A percentile compares a stretch with the other conserved stretches of the same genome.
Conservation (phyloP, 2,329 filamentous ascomycete genomes). For the Xylariaceae sp. region DNA sequence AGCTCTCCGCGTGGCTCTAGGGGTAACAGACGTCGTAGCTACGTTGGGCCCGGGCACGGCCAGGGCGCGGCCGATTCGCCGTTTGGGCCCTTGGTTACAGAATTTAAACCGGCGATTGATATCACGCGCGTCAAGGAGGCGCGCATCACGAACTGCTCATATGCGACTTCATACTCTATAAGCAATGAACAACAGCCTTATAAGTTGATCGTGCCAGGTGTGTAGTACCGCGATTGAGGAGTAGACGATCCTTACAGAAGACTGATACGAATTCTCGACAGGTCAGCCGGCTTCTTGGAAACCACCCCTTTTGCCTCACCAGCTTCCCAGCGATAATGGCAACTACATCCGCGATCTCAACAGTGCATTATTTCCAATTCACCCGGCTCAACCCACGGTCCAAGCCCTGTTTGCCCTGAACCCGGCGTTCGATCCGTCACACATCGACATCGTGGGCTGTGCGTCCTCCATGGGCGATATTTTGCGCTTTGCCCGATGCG, state of each 20-base stretch:
- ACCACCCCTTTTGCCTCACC: slow-evolving; percentile 20
- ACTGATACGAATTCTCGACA: slow-evolving; percentile 14
- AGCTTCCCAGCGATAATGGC: slow-evolving; percentile 19
- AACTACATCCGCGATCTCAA: slow-evolving; percentile 25
- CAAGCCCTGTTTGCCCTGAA: slow-evolving; percentile 23
- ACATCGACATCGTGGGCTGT: slow-evolving; percentile 24
- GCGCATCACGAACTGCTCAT: slow-evolving; percentile 22
- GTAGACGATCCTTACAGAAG: neutral
- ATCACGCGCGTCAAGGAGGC: slow-evolving; percentile 8
- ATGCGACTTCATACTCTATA: slow-evolving; percentile 27
- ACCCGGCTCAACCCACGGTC: slow-evolving; percentile 24
- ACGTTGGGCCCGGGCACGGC: neutral
- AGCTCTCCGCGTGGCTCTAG: slow-evolving; percentile 4
- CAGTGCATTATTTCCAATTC: slow-evolving; percentile 23
- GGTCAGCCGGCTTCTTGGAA: slow-evolving; percentile 24
- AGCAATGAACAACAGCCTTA: slow-evolving; percentile 11
- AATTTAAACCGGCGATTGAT: slow-evolving; percentile 13
- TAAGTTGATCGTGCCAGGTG: slow-evolving; percentile 26
- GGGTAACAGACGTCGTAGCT: neutral
- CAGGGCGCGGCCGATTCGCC: neutral
- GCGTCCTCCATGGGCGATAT: slow-evolving; percentile 27
- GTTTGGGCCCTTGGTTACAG: slow-evolving; percentile 19
- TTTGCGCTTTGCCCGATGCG: slow-evolving; percentile 21
- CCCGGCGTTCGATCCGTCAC: slow-evolving; percentile 19
- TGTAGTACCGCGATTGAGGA: neutral